Evolutionary conservation across 805 yeast species (phyloP).

Genomic region (Pichia californica): DNA sequence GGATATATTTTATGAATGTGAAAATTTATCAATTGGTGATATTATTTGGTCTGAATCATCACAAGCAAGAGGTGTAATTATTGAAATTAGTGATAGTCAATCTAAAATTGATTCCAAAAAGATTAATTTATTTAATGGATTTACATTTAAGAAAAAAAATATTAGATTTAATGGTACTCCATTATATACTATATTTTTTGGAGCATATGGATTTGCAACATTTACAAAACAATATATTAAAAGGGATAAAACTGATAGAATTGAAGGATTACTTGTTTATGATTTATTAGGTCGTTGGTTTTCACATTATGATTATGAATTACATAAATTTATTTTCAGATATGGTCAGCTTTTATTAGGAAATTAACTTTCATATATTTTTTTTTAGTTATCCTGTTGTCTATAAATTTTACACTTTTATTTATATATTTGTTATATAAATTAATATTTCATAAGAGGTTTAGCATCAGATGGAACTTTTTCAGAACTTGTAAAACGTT

Average conservation of each 20-base stretch:
- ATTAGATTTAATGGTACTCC: slow-evolving; percentile 1
- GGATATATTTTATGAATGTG: slow-evolving; percentile 3
- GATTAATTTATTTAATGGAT: neutral
- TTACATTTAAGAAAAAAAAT: neutral
- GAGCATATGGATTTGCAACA: slow-evolving; percentile 9
- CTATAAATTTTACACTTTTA: no score
- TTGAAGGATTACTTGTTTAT: slow-evolving; percentile 8
- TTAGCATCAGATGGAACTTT: slow-evolving; percentile 9
- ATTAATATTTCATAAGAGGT: slow-evolving; percentile 8
- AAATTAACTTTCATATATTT: no score
- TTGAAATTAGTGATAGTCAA: slow-evolving; percentile 4
- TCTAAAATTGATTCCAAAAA: neutral
- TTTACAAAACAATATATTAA: slow-evolving; percentile 7
- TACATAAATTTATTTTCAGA: slow-evolving; percentile 4
- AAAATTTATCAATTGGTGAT: slow-evolving; percentile 6
- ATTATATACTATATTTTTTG: slow-evolving; percentile 6
- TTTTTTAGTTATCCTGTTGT: no score
- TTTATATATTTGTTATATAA: neutral
- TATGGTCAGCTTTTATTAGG: neutral
- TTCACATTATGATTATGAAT: slow-evolving; percentile 6
- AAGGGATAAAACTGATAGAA: slow-evolving; percentile 5
- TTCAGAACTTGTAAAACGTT: slow-evolving; percentile 16
- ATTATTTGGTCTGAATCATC: slow-evolving; percentile 10
- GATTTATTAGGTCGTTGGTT: slow-evolving; percentile 11
- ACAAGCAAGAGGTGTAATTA: slow-evolving; percentile 7